Evolutionary conservation across 2,329 filamentous ascomycete genomes (phyloP).

Genomic region (Chrysoporthe puriensis): DNA sequence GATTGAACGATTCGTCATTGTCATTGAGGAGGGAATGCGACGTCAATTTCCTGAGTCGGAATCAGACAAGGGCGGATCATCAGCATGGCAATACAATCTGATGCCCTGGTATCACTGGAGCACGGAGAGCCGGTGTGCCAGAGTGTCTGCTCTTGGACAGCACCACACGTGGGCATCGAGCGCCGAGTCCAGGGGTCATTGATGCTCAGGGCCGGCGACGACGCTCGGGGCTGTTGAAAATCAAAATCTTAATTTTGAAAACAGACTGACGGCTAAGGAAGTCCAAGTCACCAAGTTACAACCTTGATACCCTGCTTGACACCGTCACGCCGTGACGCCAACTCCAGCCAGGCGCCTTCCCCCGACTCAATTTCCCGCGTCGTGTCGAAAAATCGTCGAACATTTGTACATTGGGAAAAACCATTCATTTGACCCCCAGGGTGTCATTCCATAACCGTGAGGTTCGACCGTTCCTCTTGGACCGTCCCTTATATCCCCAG

Average conservation of each 20-base stretch:
- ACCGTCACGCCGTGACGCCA: constrained; percentile 1
- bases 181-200: background rate
- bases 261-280: background rate
- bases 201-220: background rate
- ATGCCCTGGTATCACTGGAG: background rate
- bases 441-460: background rate
- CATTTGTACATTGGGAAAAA: background rate
- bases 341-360: background rate
- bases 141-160: background rate
- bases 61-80: background rate
- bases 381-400: background rate
- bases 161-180: background rate
- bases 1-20: background rate
- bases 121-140: background rate
- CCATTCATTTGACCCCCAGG: background rate
- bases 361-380: background rate
- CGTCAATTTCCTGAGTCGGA: background rate
- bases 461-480: background rate
- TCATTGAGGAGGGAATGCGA: background rate
- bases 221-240: background rate
- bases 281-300: background rate
- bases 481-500: background rate
- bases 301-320: background rate
- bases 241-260: background rate
- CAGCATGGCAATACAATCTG: background rate